Percentiles rank a stretch among this genome's conserved stretches.
phyloP scores from a whole-genome alignment of 805 yeast species.

The Candida piceae region DNA sequence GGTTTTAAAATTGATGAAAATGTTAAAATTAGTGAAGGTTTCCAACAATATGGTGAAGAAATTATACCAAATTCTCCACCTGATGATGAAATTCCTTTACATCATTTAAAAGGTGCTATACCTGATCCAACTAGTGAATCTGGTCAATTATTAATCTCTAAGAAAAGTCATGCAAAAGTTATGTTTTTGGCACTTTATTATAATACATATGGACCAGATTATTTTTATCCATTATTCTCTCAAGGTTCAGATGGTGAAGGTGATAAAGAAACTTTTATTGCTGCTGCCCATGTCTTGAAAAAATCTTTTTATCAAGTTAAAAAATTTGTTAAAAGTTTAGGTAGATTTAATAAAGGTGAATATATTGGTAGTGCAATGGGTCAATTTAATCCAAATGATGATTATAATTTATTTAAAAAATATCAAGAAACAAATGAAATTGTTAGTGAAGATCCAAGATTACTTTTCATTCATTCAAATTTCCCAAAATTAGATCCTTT shows the following conservation, averaged over 20 bases:
- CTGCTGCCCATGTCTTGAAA: conserved; percentile 52
- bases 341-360: conserved; percentile 37
- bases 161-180: conserved; percentile 48
- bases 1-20: conserved; percentile 38
- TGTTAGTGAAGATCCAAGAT: conserved; percentile 25
- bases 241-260: conserved; percentile 48
- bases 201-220: conserved; percentile 54
- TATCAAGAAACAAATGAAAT: conserved; percentile 17
- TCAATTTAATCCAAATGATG: conserved; percentile 66
- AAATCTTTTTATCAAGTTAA: conserved; percentile 59
- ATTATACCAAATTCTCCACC: conserved; percentile 27
- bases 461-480: conserved; percentile 59
- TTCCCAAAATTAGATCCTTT: conserved; percentile 65
- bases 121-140: conserved; percentile 64
- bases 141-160: conserved; percentile 58
- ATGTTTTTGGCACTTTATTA: conserved; percentile 54
- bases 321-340: conserved; percentile 50
- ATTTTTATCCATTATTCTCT: conserved; percentile 49
- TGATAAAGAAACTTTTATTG: conserved; percentile 58
- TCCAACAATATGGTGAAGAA: conserved; percentile 30
- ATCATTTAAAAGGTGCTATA: conserved; percentile 55
- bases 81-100: conserved; percentile 39
- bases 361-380: conserved; percentile 75
- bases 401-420: conserved; percentile 34
- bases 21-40: conserved; percentile 36